Evolutionary conservation across 2,329 filamentous ascomycete genomes (phyloP), one percentile per base, ranked within the genome.

Genomic region (Rutstroemia sydowiana): DNA sequence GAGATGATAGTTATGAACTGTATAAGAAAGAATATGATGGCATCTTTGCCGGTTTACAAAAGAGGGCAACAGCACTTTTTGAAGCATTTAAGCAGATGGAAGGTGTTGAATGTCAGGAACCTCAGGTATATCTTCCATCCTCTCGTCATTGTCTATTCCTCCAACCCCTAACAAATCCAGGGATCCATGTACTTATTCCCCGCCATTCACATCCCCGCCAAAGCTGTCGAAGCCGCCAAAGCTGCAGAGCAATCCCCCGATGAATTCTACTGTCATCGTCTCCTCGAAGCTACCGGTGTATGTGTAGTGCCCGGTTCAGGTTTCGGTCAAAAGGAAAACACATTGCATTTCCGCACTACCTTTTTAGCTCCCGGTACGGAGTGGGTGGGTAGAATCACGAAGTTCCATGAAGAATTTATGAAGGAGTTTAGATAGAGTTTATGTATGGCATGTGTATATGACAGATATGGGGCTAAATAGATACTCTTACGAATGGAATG

Each of bases 161-260:
- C 34, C 26, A 6, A 28, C 26, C 45, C 31, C 16, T 23, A 31
- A 9, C 18, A 31, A 39, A 3, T 41, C 44, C 59, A 95, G 78
- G 93, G 93, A 55, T 85, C 87, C 68, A 98, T 98, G 93, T 98
- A 98, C 75, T 86, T 98, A 64, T 98, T 97, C 81, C 93, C 93
- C 21, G 93, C 88, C 62, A 95, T 98, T 72, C 82, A 75, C 31
- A 75, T 98, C 21, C 81, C 93, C 1, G 62, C 72, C 21, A 88
- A 88, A 72, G 93, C 90, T 37, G 71, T 84, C 56, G 84, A 85
- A 59, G 88, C 87, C 14, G 93, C 93, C 32, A 70, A 75, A 64
- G 73, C 84, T 56, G 87, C 90, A 68, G 82, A 82, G 63, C 86
- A 87, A 65, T 74, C 77, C 11, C 73, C 92, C 1, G 93, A 98